These are phyloP conservation scores for Penicillium digitatum DNA, from an alignment of 2,329 filamentous ascomycete species.

Conservation along the genomic window DNA sequence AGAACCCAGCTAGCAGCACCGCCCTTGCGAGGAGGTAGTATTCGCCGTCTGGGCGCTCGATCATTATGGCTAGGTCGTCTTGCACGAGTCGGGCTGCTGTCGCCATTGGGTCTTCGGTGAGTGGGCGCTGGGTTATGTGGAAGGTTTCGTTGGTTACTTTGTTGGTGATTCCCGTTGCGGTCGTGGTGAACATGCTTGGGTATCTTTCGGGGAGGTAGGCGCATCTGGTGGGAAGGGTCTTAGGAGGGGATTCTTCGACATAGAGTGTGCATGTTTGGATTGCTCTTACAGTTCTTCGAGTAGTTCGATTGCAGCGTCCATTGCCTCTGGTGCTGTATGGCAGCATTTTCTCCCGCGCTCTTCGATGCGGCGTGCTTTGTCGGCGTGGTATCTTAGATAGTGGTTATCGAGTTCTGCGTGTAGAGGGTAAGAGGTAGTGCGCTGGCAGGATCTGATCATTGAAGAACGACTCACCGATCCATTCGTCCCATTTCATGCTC, in stretches of 20 bases:
- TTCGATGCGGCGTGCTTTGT: slow-evolving; percentile 64
- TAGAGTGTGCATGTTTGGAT: neutral
- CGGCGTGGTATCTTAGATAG: slow-evolving; percentile 66
- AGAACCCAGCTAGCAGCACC: slow-evolving; percentile 76
- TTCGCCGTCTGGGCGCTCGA: slow-evolving; percentile 69
- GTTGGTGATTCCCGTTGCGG: slow-evolving; percentile 64
- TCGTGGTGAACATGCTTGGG: slow-evolving; percentile 64
- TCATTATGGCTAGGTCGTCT: slow-evolving; percentile 81
- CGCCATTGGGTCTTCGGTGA: slow-evolving; percentile 74
- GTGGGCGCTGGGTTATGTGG: slow-evolving; percentile 60
- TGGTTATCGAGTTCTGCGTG: slow-evolving; percentile 70
- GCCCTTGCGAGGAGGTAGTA: slow-evolving; percentile 76
- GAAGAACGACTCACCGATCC: slow-evolving; percentile 53
- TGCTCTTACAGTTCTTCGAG: slow-evolving; percentile 63
- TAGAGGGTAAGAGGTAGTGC: neutral
- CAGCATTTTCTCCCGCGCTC: slow-evolving; percentile 66
- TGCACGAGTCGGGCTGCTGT: slow-evolving; percentile 69
- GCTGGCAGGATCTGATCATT: neutral
- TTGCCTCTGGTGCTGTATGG: slow-evolving; percentile 65
- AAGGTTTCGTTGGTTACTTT: slow-evolving; percentile 67
- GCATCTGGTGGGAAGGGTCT: slow-evolving; percentile 27
- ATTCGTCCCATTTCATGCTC: slow-evolving; percentile 65
- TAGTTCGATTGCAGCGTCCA: slow-evolving; percentile 68
- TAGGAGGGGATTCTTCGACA: neutral
- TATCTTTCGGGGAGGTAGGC: slow-evolving; percentile 72